Evolutionary conservation across 495 filamentous ascomycete species (phyloP), one percentile per base, ranked within the genome.

Genomic region (Eremomyces bilateralis): DNA sequence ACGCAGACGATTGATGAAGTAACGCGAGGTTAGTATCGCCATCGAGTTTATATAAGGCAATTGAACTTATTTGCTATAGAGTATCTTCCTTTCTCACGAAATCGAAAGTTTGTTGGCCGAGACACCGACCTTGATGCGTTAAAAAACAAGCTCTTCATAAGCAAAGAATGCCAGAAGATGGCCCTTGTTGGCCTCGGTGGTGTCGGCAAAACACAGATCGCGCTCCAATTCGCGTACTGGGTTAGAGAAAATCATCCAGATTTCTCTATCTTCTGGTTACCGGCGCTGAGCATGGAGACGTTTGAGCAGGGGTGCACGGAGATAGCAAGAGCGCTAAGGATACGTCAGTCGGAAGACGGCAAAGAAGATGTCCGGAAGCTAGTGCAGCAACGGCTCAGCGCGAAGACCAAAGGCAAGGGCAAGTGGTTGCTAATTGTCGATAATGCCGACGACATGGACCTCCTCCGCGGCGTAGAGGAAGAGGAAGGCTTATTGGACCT

Each of bases 391-490:
- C 16, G 28, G 3, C 21, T 46, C 15, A 36, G 43, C 25, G 53
- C 61, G 15, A 27, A 27, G 24, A 27, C 13, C 24, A 27, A 27
- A 13, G 13, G 24, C 24, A 35, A 20, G 15, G 16, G n/a, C n/a
- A 20, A n/a, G 28, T 46, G 43, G 43, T 28, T 46, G 4, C 20
- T 46, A 12, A 34, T 46, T 1, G 2, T 46, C n/a, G 43, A 43
- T 21, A 51, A 51, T 31, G 48, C 48, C 5, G 48, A 51, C 28
- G 43, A 51, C 35, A 2, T 22, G 31, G 40, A 42, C 19, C 31
- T 49, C 21, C 19, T 51, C 1, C 37, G 28, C 34, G 39, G 44
- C 3, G 35, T 19, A 0, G 33, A 21, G 12, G 29, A 41, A 22
- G 13, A 21, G 22, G 34, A 37, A 15, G 46, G 46, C 18, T 21